These are phyloP conservation scores for Aspergillus fumigatus DNA, from an alignment of 2,329 filamentous ascomycete species.

Conservation along the genomic window DNA sequence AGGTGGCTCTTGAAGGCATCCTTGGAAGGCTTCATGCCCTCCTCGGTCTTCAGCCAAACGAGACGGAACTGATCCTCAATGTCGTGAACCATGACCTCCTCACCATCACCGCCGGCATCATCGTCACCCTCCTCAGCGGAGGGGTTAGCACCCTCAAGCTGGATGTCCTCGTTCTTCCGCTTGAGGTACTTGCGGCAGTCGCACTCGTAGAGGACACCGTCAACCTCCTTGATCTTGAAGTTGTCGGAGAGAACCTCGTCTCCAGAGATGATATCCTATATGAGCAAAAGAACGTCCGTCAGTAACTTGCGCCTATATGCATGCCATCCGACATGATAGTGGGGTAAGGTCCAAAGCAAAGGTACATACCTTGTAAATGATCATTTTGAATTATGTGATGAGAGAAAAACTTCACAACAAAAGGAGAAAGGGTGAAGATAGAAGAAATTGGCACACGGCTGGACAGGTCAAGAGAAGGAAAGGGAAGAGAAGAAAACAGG, in stretches of 20 bases:
- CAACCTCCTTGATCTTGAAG: slow-evolving; percentile 75
- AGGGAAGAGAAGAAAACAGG: slow-evolving; percentile 25
- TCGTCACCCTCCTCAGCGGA: slow-evolving; percentile 81
- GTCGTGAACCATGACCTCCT: slow-evolving; percentile 71
- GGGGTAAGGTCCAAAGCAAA: slow-evolving; percentile 2
- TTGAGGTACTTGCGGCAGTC: slow-evolving; percentile 87
- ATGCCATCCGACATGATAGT: slow-evolving; percentile 1
- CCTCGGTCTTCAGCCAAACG: slow-evolving; percentile 50
- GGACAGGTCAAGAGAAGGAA: slow-evolving; percentile 25
- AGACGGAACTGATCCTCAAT: slow-evolving; percentile 90
- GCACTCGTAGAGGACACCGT: slow-evolving; percentile 79
- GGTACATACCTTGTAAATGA: slow-evolving; percentile 62
- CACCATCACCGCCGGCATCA: slow-evolving; percentile 67
- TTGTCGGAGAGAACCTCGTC: slow-evolving; percentile 98
- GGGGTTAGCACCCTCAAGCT: slow-evolving; percentile 76
- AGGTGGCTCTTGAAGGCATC: slow-evolving; percentile 77
- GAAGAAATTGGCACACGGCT: slow-evolving; percentile 19
- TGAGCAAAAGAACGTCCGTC: slow-evolving; percentile 7
- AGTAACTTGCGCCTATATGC: background rate
- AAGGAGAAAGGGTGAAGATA: slow-evolving; percentile 22
- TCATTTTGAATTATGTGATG: slow-evolving; percentile 55
- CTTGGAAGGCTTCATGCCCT: slow-evolving; percentile 59
- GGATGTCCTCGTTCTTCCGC: slow-evolving; percentile 62
- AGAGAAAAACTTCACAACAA: slow-evolving; percentile 14
- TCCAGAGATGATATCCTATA: slow-evolving; percentile 77